Base-by-base conservation (phyloP, 169 alveolate genomes). In the Plasmodium knowlesi region DNA sequence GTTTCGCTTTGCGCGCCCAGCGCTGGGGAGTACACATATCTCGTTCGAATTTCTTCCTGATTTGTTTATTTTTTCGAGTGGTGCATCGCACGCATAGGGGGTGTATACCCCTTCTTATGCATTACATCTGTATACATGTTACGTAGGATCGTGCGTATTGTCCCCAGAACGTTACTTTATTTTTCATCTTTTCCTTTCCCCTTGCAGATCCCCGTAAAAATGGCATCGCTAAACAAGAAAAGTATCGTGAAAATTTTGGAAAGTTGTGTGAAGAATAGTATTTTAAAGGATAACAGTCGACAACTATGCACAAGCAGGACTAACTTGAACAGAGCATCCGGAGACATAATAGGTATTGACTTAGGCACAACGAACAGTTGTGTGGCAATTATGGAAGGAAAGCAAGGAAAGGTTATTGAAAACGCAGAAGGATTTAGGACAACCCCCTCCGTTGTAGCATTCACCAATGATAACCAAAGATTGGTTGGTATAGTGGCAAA, bases 321-420 rank as follows among this genome's bases (percentile, higher is more conserved):
- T 28, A 90, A 90, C 73, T 53, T 30, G 25, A 90, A 90, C 22
- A 73, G 94, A 57, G 97, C 97, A 25, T 96, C 97, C 12, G 98
- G 98, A 22, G 98, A 97, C 67, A 96, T 97, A 5, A 99, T 99
- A 82, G 99, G 99, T 92, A 99, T 99, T 61, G 99, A 99, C 96
- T 96, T 99, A 96, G 99, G 99, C 37, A 99, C 99, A 34, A 99
- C 99, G 71, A 99, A 99, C 98, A 98, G 99, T 84, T 99, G 99
- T 95, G 99, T 98, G 73, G 99, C 99, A 8, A 97, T 99, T 43
- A 98, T 99, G 99, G 99, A 98, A 96, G 99, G 99, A 57, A 97
- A 98, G 89, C 98, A 98, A 81, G 99, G 99, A 34, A 99, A 98
- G 95, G 99, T 98, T 57, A 97, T 99, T 76, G 99, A 98, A 89